Conservation (phyloP, 2,329 filamentous ascomycete species). For the Mollisia scopiformis region DNA sequence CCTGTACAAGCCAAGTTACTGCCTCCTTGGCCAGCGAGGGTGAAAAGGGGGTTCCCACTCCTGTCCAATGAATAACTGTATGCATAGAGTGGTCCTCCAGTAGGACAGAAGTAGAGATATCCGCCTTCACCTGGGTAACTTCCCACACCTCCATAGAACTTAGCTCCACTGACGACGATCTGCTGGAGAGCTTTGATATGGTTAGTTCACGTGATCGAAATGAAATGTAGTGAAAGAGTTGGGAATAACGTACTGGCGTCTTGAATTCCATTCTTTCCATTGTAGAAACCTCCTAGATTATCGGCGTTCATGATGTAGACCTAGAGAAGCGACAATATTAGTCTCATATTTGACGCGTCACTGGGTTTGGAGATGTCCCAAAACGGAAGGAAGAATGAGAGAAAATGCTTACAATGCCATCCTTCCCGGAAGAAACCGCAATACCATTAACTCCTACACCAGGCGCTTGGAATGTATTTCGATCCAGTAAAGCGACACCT, state of each 20-base stretch:
- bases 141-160: conserved; percentile 2
- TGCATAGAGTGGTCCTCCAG: neutral
- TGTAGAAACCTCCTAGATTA: conserved; percentile 15
- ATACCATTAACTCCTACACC: conserved; percentile 6
- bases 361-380: too few relatives aligned
- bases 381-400: neutral
- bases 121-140: conserved; percentile 12
- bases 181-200: neutral
- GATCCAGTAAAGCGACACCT: conserved; percentile 6
- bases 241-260: neutral
- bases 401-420: neutral
- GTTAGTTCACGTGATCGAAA: neutral
- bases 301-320: conserved; percentile 13
- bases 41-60: conserved; percentile 1
- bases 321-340: neutral
- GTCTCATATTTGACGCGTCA: too few relatives aligned
- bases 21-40: neutral
- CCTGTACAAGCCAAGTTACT: neutral
- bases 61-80: neutral
- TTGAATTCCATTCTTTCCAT: neutral
- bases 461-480: neutral
- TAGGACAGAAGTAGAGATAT: conserved; percentile 7
- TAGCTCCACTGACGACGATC: neutral
- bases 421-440: conserved; percentile 8
- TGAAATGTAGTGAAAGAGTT: neutral